These are phyloP conservation scores for Coemansia asiatica DNA, from an alignment of 192 early-diverging fungal species.

Conservation along the genomic window DNA sequence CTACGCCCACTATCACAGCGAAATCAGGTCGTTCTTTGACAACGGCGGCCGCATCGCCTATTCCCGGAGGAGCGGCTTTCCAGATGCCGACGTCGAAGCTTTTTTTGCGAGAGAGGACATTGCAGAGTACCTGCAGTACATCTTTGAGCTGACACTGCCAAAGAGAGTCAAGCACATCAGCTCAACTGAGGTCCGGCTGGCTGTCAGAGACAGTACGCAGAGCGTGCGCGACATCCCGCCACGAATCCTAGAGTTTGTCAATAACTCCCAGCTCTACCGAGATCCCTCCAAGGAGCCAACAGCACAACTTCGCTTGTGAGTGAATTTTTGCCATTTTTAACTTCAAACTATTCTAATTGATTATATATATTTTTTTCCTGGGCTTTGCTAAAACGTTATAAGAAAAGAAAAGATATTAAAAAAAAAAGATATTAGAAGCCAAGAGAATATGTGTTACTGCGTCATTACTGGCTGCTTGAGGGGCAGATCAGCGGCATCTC, in stretches of 20 bases:
- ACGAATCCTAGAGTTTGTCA: constrained; percentile 46
- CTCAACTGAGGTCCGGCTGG: constrained; percentile 38
- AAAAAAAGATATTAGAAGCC: too few relatives aligned
- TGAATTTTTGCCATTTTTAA: not conserved
- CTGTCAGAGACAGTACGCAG: constrained; percentile 38
- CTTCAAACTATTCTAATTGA: not conserved
- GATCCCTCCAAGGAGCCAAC: not conserved
- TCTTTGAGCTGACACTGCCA: constrained; percentile 47
- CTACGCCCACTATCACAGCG: constrained; percentile 56
- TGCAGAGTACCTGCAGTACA: constrained; percentile 18
- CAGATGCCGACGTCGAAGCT: constrained; percentile 33
- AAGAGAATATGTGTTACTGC: too few relatives aligned
- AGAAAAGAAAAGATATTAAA: too few relatives aligned
- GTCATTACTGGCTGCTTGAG: too few relatives aligned
- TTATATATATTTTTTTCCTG: too few relatives aligned
- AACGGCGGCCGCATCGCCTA: constrained; percentile 45
- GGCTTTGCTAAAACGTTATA: too few relatives aligned
- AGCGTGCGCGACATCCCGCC: constrained; percentile 47
- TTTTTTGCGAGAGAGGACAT: constrained; percentile 32
- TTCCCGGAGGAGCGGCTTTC: constrained; percentile 35
- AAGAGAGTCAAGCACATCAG: constrained; percentile 48
- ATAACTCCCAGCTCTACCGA: constrained; percentile 40
- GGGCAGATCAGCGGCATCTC: too few relatives aligned
- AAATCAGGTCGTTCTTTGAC: constrained; percentile 63
- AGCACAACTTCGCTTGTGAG: not conserved